Evolutionary conservation across 2,329 filamentous ascomycete genomes (phyloP), one percentile per base, ranked within the genome.

Genomic region (Epichloe brachyelytri): DNA sequence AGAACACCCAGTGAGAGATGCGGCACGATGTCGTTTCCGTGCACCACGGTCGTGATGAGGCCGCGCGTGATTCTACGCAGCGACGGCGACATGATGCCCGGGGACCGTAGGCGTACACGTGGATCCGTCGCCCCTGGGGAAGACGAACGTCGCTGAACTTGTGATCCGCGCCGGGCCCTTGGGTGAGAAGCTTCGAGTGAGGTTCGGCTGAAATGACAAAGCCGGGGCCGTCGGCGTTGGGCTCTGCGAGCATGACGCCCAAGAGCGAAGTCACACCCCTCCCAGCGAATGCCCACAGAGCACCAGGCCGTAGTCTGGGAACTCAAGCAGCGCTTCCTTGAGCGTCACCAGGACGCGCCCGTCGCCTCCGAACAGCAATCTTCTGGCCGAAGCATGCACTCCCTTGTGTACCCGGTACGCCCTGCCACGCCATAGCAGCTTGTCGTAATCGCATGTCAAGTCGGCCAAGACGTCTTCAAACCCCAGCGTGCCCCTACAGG

Each of bases 51-150:
- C 3, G 86, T 90, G 54, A 90, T 83, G 7, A 90, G 73, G 1
- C 84, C 85, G 14, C 83, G 75, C 0, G 86, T 89, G 11, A 82
- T 82, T 53, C 78, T 77, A 41, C 85, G 79, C 7, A 90, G 73
- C 2, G 81, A 78, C 0, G 83, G 74, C 0, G 83, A 86, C 76
- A 89, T 80, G 14, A 83, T 84, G 0, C 83, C 79, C 0, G 85
- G 85, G 85, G 82, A 0, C 86, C 86, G 62, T 88, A 90, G 6
- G 86, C 83, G 62, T 87, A 90, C 12, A 88, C 86, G 58, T 90
- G 86, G 19, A 89, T 84, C 3, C 83, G 82, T 0, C 86, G 77
- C 15, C 82, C 80, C 0, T 82, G 59, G 0, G 86, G 86, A 0
- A 89, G 72, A 17, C 71, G 74, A 34, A 80, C 65, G 17, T 69